Evolutionary conservation across 176 grass and related monocot genomes (phyloP), one percentile per base, ranked within the genome.

Genomic region (Elymus sibiricus): DNA sequence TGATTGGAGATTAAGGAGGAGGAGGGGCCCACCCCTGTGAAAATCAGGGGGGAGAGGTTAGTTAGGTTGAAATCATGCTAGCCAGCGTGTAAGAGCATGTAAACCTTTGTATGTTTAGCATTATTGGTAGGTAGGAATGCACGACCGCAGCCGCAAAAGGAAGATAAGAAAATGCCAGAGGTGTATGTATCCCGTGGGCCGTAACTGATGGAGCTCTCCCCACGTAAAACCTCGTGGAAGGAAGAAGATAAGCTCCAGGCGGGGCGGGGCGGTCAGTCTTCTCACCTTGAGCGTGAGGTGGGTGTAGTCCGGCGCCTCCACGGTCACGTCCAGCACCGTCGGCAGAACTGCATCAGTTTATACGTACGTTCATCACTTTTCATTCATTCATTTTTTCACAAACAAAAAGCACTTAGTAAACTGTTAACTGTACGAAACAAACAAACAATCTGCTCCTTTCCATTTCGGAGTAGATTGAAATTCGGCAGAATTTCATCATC

Each of bases 231-330:
- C 26, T 11, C 44, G 22, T 49, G 70, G 22, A 32, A 19, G 3
- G 9, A 29, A 15, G 65, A 17, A 25, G 55, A 37, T 62, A 29
- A 76, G 34, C n/a, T 21, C 32, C 24, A 10, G 14, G 31, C 16
- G 65, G 13, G 8, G 37, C 1, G 42, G 43, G 43, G 43, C 13
- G 44, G 44, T 14, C 44, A 4, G 44, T 47, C 44, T 47, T 47
- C 44, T 89, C 66, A 98, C 96, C 96, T 95, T 98, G 69, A 98
- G 92, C 56, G 88, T 92, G 74, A 98, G 92, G 22, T 92, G 92
- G 37, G 93, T 86, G 92, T 88, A 95, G 67, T 98, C 94, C 82
- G 94, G 91, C 19, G 90, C 92, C 84, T 95, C 97, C 46, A 95
- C 94, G 22, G 84, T 94, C n/a, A 98, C 86, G 69, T 98, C 92